A percentile compares a stretch with the other conserved stretches of the same genome.
phyloP scores from a whole-genome alignment of 2,329 filamentous ascomycete species.

The Colletotrichum lupini region DNA sequence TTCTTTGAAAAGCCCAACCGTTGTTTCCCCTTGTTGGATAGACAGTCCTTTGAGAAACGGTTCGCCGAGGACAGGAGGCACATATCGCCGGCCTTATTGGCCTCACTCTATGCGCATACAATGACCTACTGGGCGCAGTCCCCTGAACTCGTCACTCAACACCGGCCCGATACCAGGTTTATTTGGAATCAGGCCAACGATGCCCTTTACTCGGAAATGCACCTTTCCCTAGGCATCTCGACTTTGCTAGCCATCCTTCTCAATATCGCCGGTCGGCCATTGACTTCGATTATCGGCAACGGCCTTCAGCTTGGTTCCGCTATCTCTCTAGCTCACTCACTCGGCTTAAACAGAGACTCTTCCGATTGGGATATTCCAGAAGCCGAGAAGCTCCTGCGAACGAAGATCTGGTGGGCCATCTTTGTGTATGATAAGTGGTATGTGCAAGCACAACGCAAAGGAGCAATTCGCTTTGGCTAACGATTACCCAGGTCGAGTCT shows the following conservation, averaged over 20 bases:
- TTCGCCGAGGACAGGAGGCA: slow-evolving; percentile 56
- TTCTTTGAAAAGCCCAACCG: slow-evolving; percentile 67
- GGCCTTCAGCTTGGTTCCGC: slow-evolving; percentile 61
- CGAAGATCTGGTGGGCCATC: slow-evolving; percentile 67
- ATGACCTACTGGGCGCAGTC: slow-evolving; percentile 68
- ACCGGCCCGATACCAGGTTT: slow-evolving; percentile 67
- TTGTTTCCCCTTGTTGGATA: slow-evolving; percentile 72
- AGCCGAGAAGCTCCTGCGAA: slow-evolving; percentile 61
- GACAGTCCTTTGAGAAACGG: slow-evolving; percentile 61
- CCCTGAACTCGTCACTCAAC: slow-evolving; percentile 53
- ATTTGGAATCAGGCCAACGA: slow-evolving; percentile 72
- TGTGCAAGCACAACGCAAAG: slow-evolving; percentile 10
- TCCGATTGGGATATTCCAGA: slow-evolving; percentile 62
- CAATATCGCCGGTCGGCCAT: slow-evolving; percentile 69
- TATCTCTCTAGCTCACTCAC: slow-evolving; percentile 62
- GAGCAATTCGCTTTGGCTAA: background rate
- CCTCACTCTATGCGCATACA: slow-evolving; percentile 67
- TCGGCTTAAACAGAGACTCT: slow-evolving; percentile 66
- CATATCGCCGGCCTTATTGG: slow-evolving; percentile 66
- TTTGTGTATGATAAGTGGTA: slow-evolving; percentile 67
- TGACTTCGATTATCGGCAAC: slow-evolving; percentile 69
- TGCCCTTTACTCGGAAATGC: slow-evolving; percentile 69
- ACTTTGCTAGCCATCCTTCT: slow-evolving; percentile 68
- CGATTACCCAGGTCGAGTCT: slow-evolving; percentile 56
- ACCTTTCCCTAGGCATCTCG: slow-evolving; percentile 67